These are phyloP conservation scores for Curvularia sp. DNA, from an alignment of 2,329 filamentous ascomycete species.

Conservation along the genomic window DNA sequence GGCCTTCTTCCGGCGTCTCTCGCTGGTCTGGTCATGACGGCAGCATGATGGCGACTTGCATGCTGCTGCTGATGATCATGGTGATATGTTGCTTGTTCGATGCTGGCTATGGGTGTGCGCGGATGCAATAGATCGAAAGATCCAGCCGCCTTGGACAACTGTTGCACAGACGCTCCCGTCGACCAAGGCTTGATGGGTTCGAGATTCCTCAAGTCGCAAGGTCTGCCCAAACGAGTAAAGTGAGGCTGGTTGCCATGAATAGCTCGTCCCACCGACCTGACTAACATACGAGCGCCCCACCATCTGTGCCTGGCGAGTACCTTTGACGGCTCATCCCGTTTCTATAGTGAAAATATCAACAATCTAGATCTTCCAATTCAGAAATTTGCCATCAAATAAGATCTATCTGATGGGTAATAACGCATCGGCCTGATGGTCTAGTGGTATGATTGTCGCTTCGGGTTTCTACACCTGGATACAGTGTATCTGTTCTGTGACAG, in stretches of 20 bases:
- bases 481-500: conserved; percentile 44
- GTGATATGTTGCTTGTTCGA: background rate
- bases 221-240: conserved; percentile 22
- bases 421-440: conserved; percentile 40
- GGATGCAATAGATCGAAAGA: background rate
- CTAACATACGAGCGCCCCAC: conserved; percentile 13
- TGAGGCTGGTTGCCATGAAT: conserved; percentile 12
- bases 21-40: conserved; percentile 1
- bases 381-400: conserved; percentile 16
- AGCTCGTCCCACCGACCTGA: conserved; percentile 19
- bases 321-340: background rate
- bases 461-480: conserved; percentile 32
- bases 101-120: background rate
- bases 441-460: conserved; percentile 47
- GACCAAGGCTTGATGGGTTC: background rate
- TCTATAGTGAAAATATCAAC: background rate
- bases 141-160: background rate
- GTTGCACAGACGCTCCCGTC: conserved; percentile 7
- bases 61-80: background rate
- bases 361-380: background rate
- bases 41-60: conserved; percentile 2
- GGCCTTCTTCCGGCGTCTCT: background rate
- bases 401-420: background rate
- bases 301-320: background rate
- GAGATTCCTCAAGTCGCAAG: conserved; percentile 18